These are phyloP conservation scores for Mollisia scopiformis DNA, from an alignment of 2,329 filamentous ascomycete species.

Conservation along the genomic window DNA sequence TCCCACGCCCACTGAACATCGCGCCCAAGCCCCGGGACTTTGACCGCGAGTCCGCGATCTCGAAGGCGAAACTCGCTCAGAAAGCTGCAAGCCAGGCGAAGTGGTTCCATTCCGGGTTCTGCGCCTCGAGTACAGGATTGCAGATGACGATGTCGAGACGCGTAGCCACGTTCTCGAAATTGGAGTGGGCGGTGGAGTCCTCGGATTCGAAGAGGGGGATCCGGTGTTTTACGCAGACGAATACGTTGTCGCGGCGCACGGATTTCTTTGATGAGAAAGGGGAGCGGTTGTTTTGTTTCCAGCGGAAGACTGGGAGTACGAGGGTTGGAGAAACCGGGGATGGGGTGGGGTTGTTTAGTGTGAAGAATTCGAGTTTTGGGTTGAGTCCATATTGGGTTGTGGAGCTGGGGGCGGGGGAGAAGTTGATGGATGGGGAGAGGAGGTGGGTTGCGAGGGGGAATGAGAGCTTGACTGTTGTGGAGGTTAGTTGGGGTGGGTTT, in stretches of 20 bases:
- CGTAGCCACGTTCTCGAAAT: conserved; percentile 12
- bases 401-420: background rate
- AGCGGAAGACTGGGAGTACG: conserved; percentile 20
- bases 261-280: conserved; percentile 7
- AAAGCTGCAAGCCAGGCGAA: background rate
- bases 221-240: conserved; percentile 9
- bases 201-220: conserved; percentile 1
- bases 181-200: conserved; percentile 19
- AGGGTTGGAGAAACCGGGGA: conserved; percentile 12
- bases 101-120: conserved; percentile 13
- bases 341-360: conserved; percentile 12
- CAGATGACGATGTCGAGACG: conserved; percentile 19
- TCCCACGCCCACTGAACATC: background rate
- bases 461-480: conserved; percentile 7
- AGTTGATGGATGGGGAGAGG: background rate
- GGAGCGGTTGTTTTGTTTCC: conserved; percentile 15
- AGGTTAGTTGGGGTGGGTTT: conserved; percentile 19
- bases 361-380: conserved; percentile 16
- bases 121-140: conserved; percentile 11
- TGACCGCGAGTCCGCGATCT: background rate
- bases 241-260: conserved; percentile 15
- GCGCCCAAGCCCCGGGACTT: background rate
- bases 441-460: conserved; percentile 21
- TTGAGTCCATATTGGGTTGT: conserved; percentile 20
- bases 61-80: background rate